Base-by-base conservation (phyloP, 78 protist species). In the Guillardia theta region DNA sequence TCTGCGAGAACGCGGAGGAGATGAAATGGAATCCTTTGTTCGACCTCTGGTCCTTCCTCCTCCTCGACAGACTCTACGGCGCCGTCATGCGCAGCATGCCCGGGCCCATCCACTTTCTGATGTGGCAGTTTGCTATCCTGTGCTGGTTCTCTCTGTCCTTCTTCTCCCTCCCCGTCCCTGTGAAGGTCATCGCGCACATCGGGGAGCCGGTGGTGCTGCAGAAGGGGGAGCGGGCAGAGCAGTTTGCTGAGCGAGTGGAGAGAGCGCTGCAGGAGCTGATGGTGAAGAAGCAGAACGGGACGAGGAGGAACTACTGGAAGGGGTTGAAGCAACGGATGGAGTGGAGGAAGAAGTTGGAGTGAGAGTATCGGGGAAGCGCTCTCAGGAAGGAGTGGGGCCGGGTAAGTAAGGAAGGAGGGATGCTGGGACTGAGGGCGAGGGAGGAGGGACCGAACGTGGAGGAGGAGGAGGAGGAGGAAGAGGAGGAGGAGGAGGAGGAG, bases 31-130 rank as follows among this genome's bases (percentile, higher is more conserved):
- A 78, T 50, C 90, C 48, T 1, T 36, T 78, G 53, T 18, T 10
- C 24, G 90, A 78, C n/a, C 15, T 78, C 44, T 78, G 90, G 90
- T 44, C 90, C 24, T n/a, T 78, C 18, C 90, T 78, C 53, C 45
- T 46, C 33, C 90, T 78, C 50, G 90, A 78, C 50, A 3, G 19
- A 27, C 44, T 36, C 18, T 78, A 10, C 24, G 90, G 90, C 47
- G n/a, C 48, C 1, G 53, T 78, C 33, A 18, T 18, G 9, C 90
- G 90, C 48, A 43, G 19, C 44, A 43, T 78, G 90, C 90, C 90
- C 10, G 19, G 19, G 43, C 39, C 39, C 90, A 0, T 78, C 90
- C 53, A 30, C 90, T 78, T 46, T 46, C 24, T 18, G 43, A 78
- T 78, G 90, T 36, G 18, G 44, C 90, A 78, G 88, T 41, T 64